phyloP scores from a whole-genome alignment of 805 yeast species.

The Candida caryicola region DNA sequence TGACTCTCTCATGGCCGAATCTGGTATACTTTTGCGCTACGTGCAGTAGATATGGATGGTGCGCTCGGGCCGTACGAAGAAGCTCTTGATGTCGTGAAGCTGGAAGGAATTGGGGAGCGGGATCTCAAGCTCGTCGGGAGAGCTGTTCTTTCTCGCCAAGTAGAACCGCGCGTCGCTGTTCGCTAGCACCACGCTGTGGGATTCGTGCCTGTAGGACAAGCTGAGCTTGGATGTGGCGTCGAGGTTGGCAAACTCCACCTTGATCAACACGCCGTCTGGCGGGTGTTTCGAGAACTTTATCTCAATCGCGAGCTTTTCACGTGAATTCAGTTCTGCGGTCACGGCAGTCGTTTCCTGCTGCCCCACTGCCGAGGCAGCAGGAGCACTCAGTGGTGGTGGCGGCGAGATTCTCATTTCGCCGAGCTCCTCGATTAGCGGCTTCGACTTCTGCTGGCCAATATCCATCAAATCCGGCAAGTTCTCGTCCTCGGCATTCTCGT shows the following conservation, averaged over 20 bases:
- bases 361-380: no score
- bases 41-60: constrained; percentile 14
- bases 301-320: constrained; percentile 3
- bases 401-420: constrained; percentile 16
- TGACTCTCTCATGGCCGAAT: no score
- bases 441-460: constrained; percentile 21
- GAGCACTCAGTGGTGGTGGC: background rate
- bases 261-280: background rate
- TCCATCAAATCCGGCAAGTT: constrained; percentile 30
- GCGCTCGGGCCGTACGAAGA: constrained; percentile 13
- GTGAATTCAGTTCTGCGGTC: background rate
- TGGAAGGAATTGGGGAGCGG: constrained; percentile 6
- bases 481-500: constrained; percentile 11
- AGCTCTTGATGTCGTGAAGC: constrained; percentile 6
- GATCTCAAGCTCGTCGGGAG: constrained; percentile 7
- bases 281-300: constrained; percentile 2
- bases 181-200: constrained; percentile 9
- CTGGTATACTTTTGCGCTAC: no score
- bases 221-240: background rate
- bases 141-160: constrained; percentile 9
- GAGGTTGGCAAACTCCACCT: background rate
- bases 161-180: constrained; percentile 12
- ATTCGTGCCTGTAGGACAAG: background rate
- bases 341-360: background rate
- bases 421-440: constrained; percentile 57